Base-by-base conservation (phyloP, 139 green algal genomes). In the Micractinium sp. region DNA sequence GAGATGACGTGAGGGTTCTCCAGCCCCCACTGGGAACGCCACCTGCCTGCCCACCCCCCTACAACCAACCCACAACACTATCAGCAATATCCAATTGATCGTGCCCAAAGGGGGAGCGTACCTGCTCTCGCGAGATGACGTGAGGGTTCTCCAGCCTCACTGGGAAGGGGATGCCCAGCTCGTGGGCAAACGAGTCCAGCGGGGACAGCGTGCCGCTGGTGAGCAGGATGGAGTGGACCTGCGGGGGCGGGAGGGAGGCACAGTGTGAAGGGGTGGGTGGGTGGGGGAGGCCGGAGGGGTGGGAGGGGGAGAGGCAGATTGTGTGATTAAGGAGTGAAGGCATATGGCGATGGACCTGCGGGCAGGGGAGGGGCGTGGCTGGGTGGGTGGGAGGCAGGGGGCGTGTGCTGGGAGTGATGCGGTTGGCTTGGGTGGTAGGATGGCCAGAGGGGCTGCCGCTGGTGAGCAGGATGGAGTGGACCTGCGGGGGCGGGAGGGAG, bases 71-170 rank as follows among this genome's bases (percentile, higher is more conserved):
- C 14, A 35, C 67, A 75, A 35, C 47, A 33, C 67, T 18, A 35
- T 1, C 14, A 75, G 25, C 67, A 33, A 22, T 5, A 7, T 5
- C 4, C 1, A 25, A 56, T 9, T 56, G 9, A 56, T 9, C 5
- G 7, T 33, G 67, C 67, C 31, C 16, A 2, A 27, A 27, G 14
- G 19, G 71, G 29, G 71, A 14, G 1, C 79, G 0, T 29, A 71
- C 79, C 93, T 99, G 97, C 35, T 85, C 89, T 56, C 47, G 47
- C 47, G 92, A 81, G 39, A 99, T 96, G 79, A 99, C 95, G 92
- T 99, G 98, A 0, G 96, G 94, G 93, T 99, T 99, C 93, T 99
- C 97, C 89, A 99, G 92, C n/a, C 89, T 83, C 36, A 98, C 89
- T 22, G 93, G 92, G 88, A 99, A 99, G 23, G 93, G 92, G 84